Base-by-base conservation (phyloP, 1,284 basidiomycete genomes). In the Marasmius tenuissimus region DNA sequence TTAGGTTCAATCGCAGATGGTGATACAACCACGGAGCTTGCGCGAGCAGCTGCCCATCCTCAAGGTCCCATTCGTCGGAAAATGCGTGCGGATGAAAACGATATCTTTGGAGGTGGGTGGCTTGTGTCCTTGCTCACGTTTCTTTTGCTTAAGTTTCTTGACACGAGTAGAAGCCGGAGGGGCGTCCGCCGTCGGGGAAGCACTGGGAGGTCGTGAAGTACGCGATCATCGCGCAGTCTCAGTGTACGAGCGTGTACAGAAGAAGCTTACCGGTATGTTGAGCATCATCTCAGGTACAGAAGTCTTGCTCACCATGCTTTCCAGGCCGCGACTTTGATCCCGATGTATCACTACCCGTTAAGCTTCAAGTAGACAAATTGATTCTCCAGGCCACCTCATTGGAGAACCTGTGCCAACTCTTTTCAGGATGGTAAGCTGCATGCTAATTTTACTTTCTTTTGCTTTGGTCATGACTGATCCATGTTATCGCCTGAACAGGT, bases 321-420 rank as follows among this genome's bases (percentile, higher is more conserved):
- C 40, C 18, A 91, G 94, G 96, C 39, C 88, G 89, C 63, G 96
- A 97, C 72, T 97, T 97, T 79, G 91, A 96, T 71, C 91, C 94
- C 0, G 89, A 92, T 10, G 78, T 86, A 52, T 80, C 83, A 3
- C 81, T 98, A 59, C 80, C 82, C 33, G 91, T 97, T 27, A 79
- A 83, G 52, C 84, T 82, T 18, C 96, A 98, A 74, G 94, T 97
- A 20, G 93, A 96, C 71, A 92, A 92, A 72, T 81, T 98, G 58
- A 97, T 98, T 66, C 82, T 87, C 63, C 94, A 97, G 73, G 94
- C 96, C 7, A 97, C 92, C 6, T 90, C 91, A 11, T 79, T 97
- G 52, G 95, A 97, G 75, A 97, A 97, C 73, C 85, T 98, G 2
- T 97, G 94, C 74, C 94, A 96, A 71, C 95, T 93, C 69, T 98